Evolutionary conservation across 2,329 filamentous ascomycete genomes (phyloP), one percentile per base, ranked within the genome.

Genomic region (Trichoderma atrobrunneum): DNA sequence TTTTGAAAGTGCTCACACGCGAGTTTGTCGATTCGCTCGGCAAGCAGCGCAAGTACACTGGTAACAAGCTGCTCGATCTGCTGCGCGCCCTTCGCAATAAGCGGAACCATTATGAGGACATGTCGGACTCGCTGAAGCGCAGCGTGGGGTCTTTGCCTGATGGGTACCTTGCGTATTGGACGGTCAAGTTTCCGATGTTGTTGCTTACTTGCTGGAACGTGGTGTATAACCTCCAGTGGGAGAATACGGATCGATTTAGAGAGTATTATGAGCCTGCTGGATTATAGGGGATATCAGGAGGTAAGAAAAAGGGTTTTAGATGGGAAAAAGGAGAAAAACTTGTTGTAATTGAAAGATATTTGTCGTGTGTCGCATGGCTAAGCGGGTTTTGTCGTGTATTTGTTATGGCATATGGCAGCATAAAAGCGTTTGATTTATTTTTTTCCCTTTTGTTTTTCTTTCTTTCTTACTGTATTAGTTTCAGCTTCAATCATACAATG

Each of bases 41-140:
- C 72, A 97, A 97, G 83, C 95, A 98, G 82, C 89, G 95, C 78
- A 98, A 97, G 82, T 99, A 99, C 82, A 96, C 92, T 0, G 95
- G 95, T 0, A 88, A 89, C 1, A 89, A 90, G 61, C 88, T 99
- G 79, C 83, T 99, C 70, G 96, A 99, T 81, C 86, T 99, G 26
- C 84, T 99, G 24, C 89, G 96, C 2, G 96, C 95, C 1, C 84
- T 99, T 71, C 87, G 96, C 28, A 99, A 99, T 83, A 99, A 99
- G 88, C 93, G 93, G 77, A 97, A 98, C 75, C 96, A 99, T 79
- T 99, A 98, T 80, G 95, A 97, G 78, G 96, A 99, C 80, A 95
- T 99, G 93, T 88, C 93, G 7, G 92, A 95, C 16, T 84, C 89
- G 63, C 87, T 97, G 74, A 95, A 88, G 77, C 84, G 84, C 73